phyloP scores from a whole-genome alignment of 2,329 filamentous ascomycete genomes.

The Talaromyces marneffei region DNA sequence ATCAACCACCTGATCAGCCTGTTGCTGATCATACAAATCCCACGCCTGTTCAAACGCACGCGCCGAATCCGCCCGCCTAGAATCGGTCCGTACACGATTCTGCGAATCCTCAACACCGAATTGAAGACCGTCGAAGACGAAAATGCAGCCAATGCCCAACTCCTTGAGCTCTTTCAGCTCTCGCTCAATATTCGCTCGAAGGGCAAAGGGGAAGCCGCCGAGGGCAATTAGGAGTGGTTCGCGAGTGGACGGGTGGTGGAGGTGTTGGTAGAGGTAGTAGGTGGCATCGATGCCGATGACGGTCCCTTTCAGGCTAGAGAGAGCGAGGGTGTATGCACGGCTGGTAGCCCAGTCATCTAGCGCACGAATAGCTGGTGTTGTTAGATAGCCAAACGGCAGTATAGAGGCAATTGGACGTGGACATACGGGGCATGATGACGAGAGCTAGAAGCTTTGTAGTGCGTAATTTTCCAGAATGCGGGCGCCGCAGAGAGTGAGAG shows the following conservation, averaged over 20 bases:
- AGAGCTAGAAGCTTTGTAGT: not conserved
- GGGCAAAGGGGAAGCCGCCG: conserved; percentile 75
- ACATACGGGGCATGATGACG: conserved; percentile 12
- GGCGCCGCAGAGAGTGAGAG: conserved; percentile 9
- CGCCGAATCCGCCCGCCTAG: conserved; percentile 57
- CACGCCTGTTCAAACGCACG: conserved; percentile 73
- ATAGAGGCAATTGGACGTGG: not conserved
- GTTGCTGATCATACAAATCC: conserved; percentile 75
- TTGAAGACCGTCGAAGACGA: conserved; percentile 86
- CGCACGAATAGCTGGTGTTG: conserved; percentile 32
- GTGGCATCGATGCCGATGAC: conserved; percentile 82
- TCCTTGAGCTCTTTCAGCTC: conserved; percentile 69
- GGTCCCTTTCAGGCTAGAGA: conserved; percentile 67
- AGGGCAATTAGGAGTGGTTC: conserved; percentile 88
- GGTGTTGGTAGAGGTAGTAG: conserved; percentile 75
- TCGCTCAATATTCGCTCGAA: conserved; percentile 67
- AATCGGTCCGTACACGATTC: conserved; percentile 54
- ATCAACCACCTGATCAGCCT: conserved; percentile 72
- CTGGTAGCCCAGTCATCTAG: conserved; percentile 54
- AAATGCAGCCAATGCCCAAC: conserved; percentile 68
- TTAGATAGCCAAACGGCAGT: not conserved
- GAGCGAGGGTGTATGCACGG: conserved; percentile 52
- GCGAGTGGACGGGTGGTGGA: conserved; percentile 63
- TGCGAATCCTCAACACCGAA: conserved; percentile 68
- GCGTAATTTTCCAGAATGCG: conserved; percentile 8